Conservation (phyloP, 163 green algal species). For the Volvox carteri region DNA sequence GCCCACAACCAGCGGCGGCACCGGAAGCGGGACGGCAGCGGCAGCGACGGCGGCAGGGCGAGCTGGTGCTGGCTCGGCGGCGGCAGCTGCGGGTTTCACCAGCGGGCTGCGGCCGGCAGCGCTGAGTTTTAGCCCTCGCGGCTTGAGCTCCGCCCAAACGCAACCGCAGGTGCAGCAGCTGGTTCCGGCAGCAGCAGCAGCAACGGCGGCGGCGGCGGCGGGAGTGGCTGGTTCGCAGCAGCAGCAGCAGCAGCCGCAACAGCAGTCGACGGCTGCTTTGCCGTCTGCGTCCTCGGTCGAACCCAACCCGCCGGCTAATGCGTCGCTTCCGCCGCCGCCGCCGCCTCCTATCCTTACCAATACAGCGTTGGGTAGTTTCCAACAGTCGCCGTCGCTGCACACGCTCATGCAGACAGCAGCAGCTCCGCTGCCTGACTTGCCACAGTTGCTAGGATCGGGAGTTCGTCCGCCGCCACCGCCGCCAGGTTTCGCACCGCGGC, state of each 20-base stretch:
- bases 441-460: neutral
- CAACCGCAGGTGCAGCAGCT: neutral
- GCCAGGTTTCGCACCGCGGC: neutral
- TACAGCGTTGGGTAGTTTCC: neutral
- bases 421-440: neutral
- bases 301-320: neutral
- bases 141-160: neutral
- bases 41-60: neutral
- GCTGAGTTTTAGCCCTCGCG: constrained; percentile 12
- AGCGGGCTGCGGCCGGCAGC: constrained; percentile 24
- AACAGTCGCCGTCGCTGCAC: neutral
- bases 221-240: neutral
- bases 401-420: neutral
- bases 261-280: neutral
- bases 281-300: neutral
- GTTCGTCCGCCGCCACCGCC: neutral
- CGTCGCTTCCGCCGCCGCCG: neutral
- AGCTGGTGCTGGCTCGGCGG: neutral
- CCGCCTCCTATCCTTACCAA: neutral
- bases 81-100: neutral
- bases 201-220: neutral
- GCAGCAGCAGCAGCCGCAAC: neutral
- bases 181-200: neutral
- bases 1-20: neutral
- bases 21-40: neutral